phyloP scores from a whole-genome alignment of 2,329 filamentous ascomycete species.

The Exophiala viscosa region DNA sequence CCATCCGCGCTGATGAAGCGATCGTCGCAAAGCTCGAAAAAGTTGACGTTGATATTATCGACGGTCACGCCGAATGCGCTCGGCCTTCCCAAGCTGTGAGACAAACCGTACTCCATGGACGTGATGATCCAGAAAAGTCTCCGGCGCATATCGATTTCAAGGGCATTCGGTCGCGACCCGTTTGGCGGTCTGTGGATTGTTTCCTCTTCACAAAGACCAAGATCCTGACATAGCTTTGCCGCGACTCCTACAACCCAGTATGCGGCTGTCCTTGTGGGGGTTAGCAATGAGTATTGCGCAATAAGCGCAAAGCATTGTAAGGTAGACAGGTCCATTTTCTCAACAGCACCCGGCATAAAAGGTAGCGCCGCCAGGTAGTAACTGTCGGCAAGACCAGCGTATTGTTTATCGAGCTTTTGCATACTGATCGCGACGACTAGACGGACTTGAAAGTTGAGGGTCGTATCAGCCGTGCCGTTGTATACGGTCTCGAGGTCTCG shows the following conservation, averaged over 20 bases:
- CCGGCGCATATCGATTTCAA: constrained; percentile 84
- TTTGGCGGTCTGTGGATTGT: constrained; percentile 67
- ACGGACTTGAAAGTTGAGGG: constrained; percentile 80
- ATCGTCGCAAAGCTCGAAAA: constrained; percentile 79
- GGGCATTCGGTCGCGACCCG: constrained; percentile 60
- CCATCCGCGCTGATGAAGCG: constrained; percentile 74
- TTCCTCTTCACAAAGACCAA: constrained; percentile 83
- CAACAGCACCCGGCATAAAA: constrained; percentile 75
- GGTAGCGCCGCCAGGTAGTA: constrained; percentile 90
- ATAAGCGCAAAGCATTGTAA: constrained; percentile 86
- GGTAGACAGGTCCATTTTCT: constrained; percentile 84
- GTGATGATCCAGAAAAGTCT: constrained; percentile 83
- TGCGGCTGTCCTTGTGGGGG: constrained; percentile 84
- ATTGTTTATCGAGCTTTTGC: constrained; percentile 84
- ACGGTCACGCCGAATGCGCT: constrained; percentile 77
- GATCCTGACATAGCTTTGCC: constrained; percentile 80
- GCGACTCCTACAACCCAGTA: constrained; percentile 92
- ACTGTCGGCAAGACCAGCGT: constrained; percentile 89
- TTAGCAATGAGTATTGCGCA: constrained; percentile 86
- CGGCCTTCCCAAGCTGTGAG: constrained; percentile 82
- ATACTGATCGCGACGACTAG: constrained; percentile 94
- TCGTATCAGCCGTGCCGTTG: constrained; percentile 68
- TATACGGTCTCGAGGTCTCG: constrained; percentile 78
- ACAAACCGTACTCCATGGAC: constrained; percentile 82
- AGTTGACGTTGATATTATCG: constrained; percentile 79